Evolutionary conservation across 2,329 filamentous ascomycete genomes (phyloP).

Genomic region (Graphilbum ipis-grandicollis): DNA sequence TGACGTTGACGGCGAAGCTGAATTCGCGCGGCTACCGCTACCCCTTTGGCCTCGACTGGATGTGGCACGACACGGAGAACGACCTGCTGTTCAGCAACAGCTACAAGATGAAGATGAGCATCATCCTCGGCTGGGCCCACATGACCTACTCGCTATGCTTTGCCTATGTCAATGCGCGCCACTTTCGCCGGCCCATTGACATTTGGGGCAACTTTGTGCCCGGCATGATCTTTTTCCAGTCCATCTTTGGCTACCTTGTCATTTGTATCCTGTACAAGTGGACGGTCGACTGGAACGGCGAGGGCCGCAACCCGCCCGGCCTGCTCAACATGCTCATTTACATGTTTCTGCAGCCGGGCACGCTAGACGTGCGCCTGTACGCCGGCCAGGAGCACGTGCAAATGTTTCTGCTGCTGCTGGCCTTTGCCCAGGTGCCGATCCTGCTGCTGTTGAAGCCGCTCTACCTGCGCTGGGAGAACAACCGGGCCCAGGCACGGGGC

Average conservation of each 20-base stretch:
- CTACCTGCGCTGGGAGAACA: slow-evolving; percentile 88
- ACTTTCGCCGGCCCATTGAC: slow-evolving; percentile 90
- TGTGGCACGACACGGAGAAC: slow-evolving; percentile 93
- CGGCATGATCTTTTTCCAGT: slow-evolving; percentile 98
- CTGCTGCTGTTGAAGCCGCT: slow-evolving; percentile 90
- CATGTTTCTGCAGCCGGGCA: slow-evolving; percentile 91
- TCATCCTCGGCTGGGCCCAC: slow-evolving; percentile 89
- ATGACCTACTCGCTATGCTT: slow-evolving; percentile 98
- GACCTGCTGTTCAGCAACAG: slow-evolving; percentile 92
- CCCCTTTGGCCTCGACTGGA: slow-evolving; percentile 89
- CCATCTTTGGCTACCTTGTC: slow-evolving; percentile 93
- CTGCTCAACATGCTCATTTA: slow-evolving; percentile 98
- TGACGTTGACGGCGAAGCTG: slow-evolving; percentile 45
- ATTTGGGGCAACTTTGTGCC: slow-evolving; percentile 96
- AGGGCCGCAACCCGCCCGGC: slow-evolving; percentile 56
- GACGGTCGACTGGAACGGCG: slow-evolving; percentile 67
- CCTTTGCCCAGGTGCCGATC: slow-evolving; percentile 73
- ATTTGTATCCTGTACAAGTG: slow-evolving; percentile 95
- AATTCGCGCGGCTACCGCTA: slow-evolving; percentile 62
- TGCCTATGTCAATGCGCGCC: slow-evolving; percentile 79
- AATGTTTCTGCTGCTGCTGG: slow-evolving; percentile 60
- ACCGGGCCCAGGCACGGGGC: slow-evolving; percentile 64
- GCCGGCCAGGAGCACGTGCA: slow-evolving; percentile 61
- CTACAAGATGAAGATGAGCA: slow-evolving; percentile 99
- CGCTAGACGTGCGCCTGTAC: slow-evolving; percentile 57